phyloP scores from a whole-genome alignment of 2,329 filamentous ascomycete genomes.

The Fusarium siculi region DNA sequence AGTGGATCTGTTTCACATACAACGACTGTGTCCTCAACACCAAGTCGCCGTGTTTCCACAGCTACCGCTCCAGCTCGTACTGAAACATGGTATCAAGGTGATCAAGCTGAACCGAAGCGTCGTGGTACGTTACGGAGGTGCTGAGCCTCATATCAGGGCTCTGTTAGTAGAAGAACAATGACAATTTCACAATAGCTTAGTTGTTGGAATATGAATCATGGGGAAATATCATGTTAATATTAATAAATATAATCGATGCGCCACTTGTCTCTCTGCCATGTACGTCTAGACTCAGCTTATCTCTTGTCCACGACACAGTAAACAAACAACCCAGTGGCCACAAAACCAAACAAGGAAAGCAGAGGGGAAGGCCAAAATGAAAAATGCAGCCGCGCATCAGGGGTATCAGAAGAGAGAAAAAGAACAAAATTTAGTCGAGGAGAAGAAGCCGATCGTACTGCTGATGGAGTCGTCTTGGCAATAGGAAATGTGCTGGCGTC shows the following conservation, averaged over 20 bases:
- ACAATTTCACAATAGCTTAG: fast-evolving
- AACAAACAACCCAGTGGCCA: fast-evolving
- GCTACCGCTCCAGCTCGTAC: background rate
- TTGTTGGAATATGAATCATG: background rate
- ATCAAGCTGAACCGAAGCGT: background rate
- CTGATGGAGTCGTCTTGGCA: background rate
- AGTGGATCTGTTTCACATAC: fast-evolving
- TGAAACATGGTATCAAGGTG: background rate
- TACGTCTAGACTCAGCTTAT: no score
- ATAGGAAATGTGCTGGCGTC: fast-evolving
- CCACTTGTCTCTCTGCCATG: no score
- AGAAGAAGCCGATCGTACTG: fast-evolving
- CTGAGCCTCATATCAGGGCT: fast-evolving
- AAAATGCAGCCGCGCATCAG: background rate
- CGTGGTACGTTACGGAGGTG: background rate
- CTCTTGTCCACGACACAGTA: no score
- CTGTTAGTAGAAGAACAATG: fast-evolving
- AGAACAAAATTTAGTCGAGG: fast-evolving
- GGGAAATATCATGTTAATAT: fast-evolving
- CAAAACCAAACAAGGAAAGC: fast-evolving
- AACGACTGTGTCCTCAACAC: fast-evolving
- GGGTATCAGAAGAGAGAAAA: fast-evolving
- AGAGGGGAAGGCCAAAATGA: background rate
- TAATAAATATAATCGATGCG: fast-evolving
- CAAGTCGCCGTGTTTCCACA: background rate